These are phyloP conservation scores for Ophiostoma sp. DNA, from an alignment of 2,329 filamentous ascomycete genomes.

Conservation along the genomic window DNA sequence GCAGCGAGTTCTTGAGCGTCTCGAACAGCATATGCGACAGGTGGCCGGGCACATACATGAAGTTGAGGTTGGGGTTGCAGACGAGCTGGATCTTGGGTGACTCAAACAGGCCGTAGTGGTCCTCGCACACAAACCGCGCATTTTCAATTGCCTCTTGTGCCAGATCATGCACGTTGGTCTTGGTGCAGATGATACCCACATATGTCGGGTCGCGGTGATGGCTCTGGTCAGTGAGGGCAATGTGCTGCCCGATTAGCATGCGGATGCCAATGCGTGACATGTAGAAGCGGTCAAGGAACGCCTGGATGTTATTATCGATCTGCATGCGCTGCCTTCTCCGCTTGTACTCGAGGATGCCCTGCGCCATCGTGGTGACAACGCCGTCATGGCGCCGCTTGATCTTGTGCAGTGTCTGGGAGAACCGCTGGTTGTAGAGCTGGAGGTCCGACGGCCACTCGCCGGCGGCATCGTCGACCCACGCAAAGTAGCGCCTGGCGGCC, in stretches of 20 bases:
- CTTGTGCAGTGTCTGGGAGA: constrained; percentile 79
- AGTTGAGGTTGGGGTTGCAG: constrained; percentile 88
- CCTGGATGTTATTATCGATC: constrained; percentile 94
- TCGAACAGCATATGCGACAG: constrained; percentile 99
- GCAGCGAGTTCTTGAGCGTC: constrained; percentile 95
- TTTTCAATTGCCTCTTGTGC: constrained; percentile 98
- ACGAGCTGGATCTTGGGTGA: constrained; percentile 95
- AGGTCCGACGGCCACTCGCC: constrained; percentile 87
- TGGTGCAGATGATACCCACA: constrained; percentile 98
- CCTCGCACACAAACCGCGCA: constrained; percentile 96
- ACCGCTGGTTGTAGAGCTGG: constrained; percentile 87
- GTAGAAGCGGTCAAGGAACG: constrained; percentile 97
- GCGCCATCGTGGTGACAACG: constrained; percentile 95
- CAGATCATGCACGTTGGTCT: constrained; percentile 91
- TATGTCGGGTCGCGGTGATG: constrained; percentile 86
- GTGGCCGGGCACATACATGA: constrained; percentile 99
- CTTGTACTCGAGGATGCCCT: constrained; percentile 98
- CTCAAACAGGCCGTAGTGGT: constrained; percentile 96
- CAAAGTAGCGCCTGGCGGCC: constrained; percentile 72
- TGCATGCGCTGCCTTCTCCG: constrained; percentile 94
- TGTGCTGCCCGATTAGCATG: constrained; percentile 98
- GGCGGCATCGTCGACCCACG: constrained; percentile 77
- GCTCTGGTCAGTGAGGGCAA: constrained; percentile 89
- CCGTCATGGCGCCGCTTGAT: constrained; percentile 96
- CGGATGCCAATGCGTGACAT: constrained; percentile 99